phyloP scores from a whole-genome alignment of 305 asterid species.

The Fraxinus sp. region DNA sequence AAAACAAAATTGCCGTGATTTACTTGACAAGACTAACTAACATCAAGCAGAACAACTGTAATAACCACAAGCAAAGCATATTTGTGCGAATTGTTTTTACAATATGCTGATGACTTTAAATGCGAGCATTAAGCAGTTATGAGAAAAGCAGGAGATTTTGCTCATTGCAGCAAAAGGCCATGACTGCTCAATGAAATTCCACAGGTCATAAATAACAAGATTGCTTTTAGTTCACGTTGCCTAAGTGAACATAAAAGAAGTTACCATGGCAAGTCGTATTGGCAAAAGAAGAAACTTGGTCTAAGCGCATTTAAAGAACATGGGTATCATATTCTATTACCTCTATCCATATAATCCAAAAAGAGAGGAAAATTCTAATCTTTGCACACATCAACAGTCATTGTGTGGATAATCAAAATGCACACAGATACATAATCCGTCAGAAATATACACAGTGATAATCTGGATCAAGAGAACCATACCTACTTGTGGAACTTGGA shows the following conservation, averaged over 20 bases:
- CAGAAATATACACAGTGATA: conserved; percentile 13
- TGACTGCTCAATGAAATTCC: background rate
- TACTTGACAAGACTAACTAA: background rate
- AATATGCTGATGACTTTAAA: background rate
- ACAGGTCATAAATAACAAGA: background rate
- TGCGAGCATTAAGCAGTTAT: background rate
- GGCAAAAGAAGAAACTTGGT: background rate
- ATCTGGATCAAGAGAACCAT: conserved; percentile 21
- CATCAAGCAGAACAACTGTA: background rate
- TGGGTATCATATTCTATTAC: background rate
- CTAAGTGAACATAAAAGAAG: background rate
- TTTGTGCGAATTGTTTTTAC: background rate
- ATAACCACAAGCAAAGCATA: background rate
- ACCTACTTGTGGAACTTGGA: conserved; percentile 64
- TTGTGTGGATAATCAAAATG: conserved; percentile 4
- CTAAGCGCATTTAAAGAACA: background rate
- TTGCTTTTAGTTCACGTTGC: background rate
- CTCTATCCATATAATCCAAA: background rate
- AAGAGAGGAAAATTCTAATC: background rate
- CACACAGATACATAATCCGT: conserved; percentile 20
- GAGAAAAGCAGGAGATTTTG: background rate
- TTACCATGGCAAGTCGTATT: background rate
- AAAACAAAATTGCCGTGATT: background rate
- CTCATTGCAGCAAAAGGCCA: too few species aligned
- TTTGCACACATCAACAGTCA: background rate